Evolutionary conservation across 2,329 filamentous ascomycete species (phyloP), one percentile per base, ranked within the genome.

Genomic region (Endothia cerciana): DNA sequence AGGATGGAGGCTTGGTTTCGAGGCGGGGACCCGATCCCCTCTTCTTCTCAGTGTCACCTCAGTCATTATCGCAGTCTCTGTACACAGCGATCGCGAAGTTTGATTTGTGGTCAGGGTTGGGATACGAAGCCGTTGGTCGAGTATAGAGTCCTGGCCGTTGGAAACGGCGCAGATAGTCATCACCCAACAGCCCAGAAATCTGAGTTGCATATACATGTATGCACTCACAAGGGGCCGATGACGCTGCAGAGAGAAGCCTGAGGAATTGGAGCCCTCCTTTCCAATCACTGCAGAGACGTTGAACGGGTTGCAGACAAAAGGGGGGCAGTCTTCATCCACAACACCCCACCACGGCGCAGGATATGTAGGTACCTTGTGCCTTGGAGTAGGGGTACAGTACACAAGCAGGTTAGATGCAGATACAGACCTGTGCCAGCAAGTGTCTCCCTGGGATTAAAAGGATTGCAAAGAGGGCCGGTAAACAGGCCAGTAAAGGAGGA

Each of bases 281-380:
- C 60, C 60, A 62, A 62, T 56, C 60, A 43, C 38, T 40, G 25
- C 8, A 19, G 8, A 13, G 22, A 45, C 19, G 56, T 13, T 33
- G 47, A 13, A 7, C 60, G 6, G 1, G 5, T 55, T 36, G n/a
- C 60, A 62, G 60, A 62, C 60, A 62, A 28, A 56, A 49, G 38
- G 47, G 55, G 49, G 58, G 30, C 43, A 19, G n/a, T 60, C n/a
- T 47, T 43, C 17, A 5, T 47, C n/a, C 58, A 22, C n/a, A 49
- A 49, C 30, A 10, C 40, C 58, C 40, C 40, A 30, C 57, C 38
- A 30, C 22, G 4, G 11, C 7, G 47, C 47, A 51, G 47, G 13
- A 28, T 4, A 33, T 11, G 15, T 43, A 43, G 49, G 13, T 53
- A 33, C 28, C 25, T 53, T 19, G 49, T n/a, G n/a, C 41, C 33